phyloP scores from a whole-genome alignment of 169 alveolate species.

The Blepharisma undulans region DNA sequence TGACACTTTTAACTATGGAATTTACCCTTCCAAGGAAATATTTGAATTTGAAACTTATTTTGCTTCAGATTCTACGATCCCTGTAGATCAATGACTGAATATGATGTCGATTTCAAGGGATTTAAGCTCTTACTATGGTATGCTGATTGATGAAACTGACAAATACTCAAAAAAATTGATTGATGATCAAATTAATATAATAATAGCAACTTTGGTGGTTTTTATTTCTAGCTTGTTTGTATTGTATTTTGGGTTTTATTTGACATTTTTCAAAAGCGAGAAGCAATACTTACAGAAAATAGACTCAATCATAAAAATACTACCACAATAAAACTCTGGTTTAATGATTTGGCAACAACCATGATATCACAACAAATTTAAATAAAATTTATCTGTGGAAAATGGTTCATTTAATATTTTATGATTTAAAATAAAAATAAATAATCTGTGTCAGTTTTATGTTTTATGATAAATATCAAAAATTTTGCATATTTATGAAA shows the following conservation, averaged over 20 bases:
- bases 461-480: too few species aligned
- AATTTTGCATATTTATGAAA: too few species aligned
- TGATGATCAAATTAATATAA: background rate
- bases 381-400: too few species aligned
- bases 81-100: background rate
- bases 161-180: background rate
- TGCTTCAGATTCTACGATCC: background rate
- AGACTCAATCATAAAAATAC: background rate
- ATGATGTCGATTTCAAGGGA: background rate
- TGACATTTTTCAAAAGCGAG: background rate
- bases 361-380: too few species aligned
- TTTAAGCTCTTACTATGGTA: background rate
- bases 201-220: background rate
- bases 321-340: background rate
- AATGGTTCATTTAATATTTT: too few species aligned
- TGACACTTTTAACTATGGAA: background rate
- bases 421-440: too few species aligned
- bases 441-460: too few species aligned
- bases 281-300: background rate
- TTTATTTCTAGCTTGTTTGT: background rate
- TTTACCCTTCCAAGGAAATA: background rate
- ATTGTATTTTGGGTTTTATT: background rate
- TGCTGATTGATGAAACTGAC: background rate
- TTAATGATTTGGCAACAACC: background rate
- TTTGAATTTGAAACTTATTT: background rate